Percentiles rank a stretch among this genome's conserved stretches.
phyloP scores from a whole-genome alignment of 306 rosid species.

The Astragalus glycyphyllos region DNA sequence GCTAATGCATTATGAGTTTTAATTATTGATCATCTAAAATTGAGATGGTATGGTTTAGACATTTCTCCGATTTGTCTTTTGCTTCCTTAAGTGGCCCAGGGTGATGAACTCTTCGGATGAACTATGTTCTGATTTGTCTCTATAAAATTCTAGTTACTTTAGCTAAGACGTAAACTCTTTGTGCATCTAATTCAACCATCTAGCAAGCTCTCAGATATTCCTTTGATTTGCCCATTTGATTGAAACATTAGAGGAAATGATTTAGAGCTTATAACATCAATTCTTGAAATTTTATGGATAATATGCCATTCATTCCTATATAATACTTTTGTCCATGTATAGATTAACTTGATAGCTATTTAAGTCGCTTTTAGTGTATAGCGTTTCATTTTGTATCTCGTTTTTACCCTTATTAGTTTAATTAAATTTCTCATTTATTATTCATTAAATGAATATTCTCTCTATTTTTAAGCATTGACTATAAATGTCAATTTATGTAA shows the following conservation, averaged over 20 bases:
- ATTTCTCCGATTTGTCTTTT: slow-evolving; percentile 20
- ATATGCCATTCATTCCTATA: slow-evolving; percentile 13
- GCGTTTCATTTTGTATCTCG: no score
- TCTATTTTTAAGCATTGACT: no score
- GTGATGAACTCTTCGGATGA: slow-evolving; percentile 78
- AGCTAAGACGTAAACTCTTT: slow-evolving; percentile 79
- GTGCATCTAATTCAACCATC: slow-evolving; percentile 89
- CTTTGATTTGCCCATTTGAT: slow-evolving; percentile 81
- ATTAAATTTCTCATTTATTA: no score
- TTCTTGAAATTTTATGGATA: slow-evolving; percentile 11
- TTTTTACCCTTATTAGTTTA: no score
- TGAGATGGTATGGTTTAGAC: no score
- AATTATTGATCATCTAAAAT: no score
- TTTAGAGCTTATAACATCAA: slow-evolving; percentile 24
- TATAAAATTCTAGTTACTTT: slow-evolving; percentile 72
- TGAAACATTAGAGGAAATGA: slow-evolving; percentile 27
- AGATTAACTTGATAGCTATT: slow-evolving; percentile 81
- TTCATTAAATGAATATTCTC: no score
- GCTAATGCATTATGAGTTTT: no score
- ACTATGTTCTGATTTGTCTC: slow-evolving; percentile 78
- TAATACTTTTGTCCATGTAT: slow-evolving; percentile 26
- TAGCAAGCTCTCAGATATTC: slow-evolving; percentile 89
- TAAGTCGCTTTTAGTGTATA: slow-evolving; percentile 77
- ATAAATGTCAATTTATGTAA: no score
- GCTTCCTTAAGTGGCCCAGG: no score